A percentile compares a stretch with the other conserved stretches of the same genome.
Evolutionary conservation across 1,284 basidiomycete genomes (phyloP).

Genomic region (Ganoderma lucidum): DNA sequence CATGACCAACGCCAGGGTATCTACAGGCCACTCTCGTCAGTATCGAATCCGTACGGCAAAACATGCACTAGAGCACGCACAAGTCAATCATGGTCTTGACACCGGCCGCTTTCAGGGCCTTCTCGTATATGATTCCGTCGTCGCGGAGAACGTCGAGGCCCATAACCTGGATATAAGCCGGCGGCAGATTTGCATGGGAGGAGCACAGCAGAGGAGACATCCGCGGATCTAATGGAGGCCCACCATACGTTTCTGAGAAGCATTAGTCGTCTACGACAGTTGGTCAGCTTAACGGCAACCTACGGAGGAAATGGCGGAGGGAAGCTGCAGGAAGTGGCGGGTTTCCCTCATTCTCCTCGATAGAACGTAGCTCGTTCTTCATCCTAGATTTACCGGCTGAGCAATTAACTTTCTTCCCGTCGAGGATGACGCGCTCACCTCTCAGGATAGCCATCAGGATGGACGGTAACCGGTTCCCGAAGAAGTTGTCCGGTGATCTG

Average conservation of each 20-base stretch:
- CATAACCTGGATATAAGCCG: slow-evolving; percentile 34
- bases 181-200: slow-evolving; percentile 31
- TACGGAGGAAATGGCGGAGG: not conserved
- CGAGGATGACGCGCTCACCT: slow-evolving; percentile 12
- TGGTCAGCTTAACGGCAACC: not conserved
- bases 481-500: slow-evolving; percentile 26
- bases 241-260: not conserved
- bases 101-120: slow-evolving; percentile 33
- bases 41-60: not conserved
- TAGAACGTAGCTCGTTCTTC: slow-evolving; percentile 1
- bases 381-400: not conserved
- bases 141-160: slow-evolving; percentile 37
- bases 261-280: not conserved
- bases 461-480: slow-evolving; percentile 24
- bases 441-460: slow-evolving; percentile 25
- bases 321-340: not conserved
- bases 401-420: not conserved
- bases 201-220: slow-evolving; percentile 5
- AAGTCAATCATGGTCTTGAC: slow-evolving; percentile 28
- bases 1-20: slow-evolving; percentile 16
- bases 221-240: not conserved
- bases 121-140: slow-evolving; percentile 37
- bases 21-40: slow-evolving; percentile 1
- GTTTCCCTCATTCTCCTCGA: not conserved
- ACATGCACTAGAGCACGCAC: slow-evolving; percentile 20